Base-by-base conservation (phyloP, 2,329 filamentous ascomycete species). In the Cladosporium sp. region DNA sequence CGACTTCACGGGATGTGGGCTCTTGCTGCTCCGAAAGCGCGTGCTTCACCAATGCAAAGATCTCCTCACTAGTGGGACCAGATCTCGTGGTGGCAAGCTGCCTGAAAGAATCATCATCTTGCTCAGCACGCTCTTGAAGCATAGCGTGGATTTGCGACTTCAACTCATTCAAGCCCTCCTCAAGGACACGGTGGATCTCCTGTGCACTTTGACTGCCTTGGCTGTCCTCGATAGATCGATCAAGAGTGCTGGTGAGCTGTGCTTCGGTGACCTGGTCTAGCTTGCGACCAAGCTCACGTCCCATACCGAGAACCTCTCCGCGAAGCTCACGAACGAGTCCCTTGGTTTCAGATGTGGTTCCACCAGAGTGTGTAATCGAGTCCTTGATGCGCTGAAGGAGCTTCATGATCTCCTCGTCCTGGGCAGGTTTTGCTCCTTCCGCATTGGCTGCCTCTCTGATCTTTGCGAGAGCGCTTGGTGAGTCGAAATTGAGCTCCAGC, bases 251-350 rank as follows among this genome's bases (percentile, higher is more conserved):
- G 36, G 56, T 63, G 6, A 64, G 50, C 15, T 63, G 60, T 11
- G 61, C 55, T 37, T 66, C 59, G 48, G 72, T 75, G 8, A 83
- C 78, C 55, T 89, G 83, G 55, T 93, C 88, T n/a, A 97, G 78
- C 58, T 90, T 86, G 51, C 89, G 85, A 36, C 87, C 90, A 42
- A 97, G 82, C 58, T 96, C 90, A 51, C 92, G 80, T 3, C 92
- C 92, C 91, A 96, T 96, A 3, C 90, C 91, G 4, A 96, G 77
- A 7, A 97, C 90, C 65, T 97, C 92, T 2, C 90, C 91, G 18
- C 92, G 85, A 30, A 97, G 78, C 63, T 96, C 91, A 19, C 90
- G 85, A 7, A 96, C 88, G 7, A 96, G 78, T 3, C 89, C 85
- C 70, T 97, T 97, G 56, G 96, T 89, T 66, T 95, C 89, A 50